These are phyloP conservation scores for Boletus sp. DNA, from an alignment of 768 basidiomycete species.

Conservation along the genomic window DNA sequence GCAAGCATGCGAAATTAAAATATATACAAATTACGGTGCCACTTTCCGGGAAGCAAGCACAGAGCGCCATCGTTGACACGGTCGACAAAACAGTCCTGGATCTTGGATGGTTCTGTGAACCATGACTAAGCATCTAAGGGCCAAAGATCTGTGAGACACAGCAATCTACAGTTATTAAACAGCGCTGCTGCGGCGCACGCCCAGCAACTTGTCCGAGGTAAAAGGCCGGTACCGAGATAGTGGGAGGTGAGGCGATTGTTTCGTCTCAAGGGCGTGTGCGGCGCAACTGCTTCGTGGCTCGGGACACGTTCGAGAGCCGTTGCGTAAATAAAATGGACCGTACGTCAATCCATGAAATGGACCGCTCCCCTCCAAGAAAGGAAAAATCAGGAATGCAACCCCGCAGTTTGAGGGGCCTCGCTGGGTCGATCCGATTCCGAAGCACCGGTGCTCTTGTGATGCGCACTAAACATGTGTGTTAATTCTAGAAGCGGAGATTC, in stretches of 20 bases:
- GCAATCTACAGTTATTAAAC: slow-evolving; percentile 6
- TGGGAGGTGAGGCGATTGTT: background rate
- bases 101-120: slow-evolving; percentile 4
- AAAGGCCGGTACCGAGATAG: slow-evolving; percentile 28
- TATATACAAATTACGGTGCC: slow-evolving; percentile 11
- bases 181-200: slow-evolving; percentile 19
- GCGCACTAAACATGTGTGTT: slow-evolving; percentile 14
- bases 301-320: slow-evolving; percentile 13
- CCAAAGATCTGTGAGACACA: slow-evolving; percentile 17
- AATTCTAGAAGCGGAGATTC: slow-evolving; percentile 27
- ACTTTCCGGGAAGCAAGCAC: slow-evolving; percentile 8
- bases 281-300: slow-evolving; percentile 3
- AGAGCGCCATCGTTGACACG: slow-evolving; percentile 10
- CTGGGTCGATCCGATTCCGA: slow-evolving; percentile 28
- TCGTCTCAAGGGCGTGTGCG: slow-evolving; percentile 6
- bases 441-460: slow-evolving; percentile 4
- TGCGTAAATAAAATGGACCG: slow-evolving; percentile 20
- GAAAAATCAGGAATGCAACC: slow-evolving; percentile 15
- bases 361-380: slow-evolving; percentile 6
- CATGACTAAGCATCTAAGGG: slow-evolving; percentile 6
- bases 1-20: slow-evolving; percentile 11
- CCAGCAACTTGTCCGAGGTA: slow-evolving; percentile 8
- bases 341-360: slow-evolving; percentile 19
- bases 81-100: slow-evolving; percentile 5
- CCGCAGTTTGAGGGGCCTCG: slow-evolving; percentile 33